Evolutionary conservation across 495 filamentous ascomycete species (phyloP).

Genomic region (Apiosordaria backusii): DNA sequence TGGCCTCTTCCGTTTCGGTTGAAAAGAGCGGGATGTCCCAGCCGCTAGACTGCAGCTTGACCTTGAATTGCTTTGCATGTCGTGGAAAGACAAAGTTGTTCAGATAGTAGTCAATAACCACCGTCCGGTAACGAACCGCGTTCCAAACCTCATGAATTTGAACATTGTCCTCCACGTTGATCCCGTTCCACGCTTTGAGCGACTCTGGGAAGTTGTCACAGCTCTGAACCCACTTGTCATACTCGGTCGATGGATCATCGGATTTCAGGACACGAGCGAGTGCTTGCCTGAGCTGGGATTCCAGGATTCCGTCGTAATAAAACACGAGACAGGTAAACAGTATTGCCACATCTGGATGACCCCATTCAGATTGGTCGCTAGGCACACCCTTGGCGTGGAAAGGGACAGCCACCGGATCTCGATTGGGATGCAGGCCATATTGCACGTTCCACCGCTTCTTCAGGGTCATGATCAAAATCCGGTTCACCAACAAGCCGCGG

Average conservation of each 20-base stretch:
- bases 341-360: conserved; percentile 55
- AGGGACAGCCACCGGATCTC: conserved; percentile 42
- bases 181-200: conserved; percentile 43
- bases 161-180: conserved; percentile 49
- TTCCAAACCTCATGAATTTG: conserved; percentile 45
- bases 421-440: conserved; percentile 39
- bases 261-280: conserved; percentile 44
- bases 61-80: conserved; percentile 51
- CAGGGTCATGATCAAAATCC: conserved; percentile 39
- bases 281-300: conserved; percentile 38
- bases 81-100: conserved; percentile 54
- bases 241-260: conserved; percentile 49
- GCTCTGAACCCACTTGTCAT: conserved; percentile 44
- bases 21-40: conserved; percentile 51
- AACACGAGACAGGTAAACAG: conserved; percentile 51
- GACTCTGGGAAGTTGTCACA: conserved; percentile 38
- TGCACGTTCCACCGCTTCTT: conserved; percentile 48
- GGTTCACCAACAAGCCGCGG: conserved; percentile 40
- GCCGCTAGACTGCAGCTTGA: conserved; percentile 51
- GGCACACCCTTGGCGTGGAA: conserved; percentile 49
- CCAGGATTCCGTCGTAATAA: conserved; percentile 47
- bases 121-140: conserved; percentile 34
- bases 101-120: conserved; percentile 49
- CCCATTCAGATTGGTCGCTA: conserved; percentile 49
- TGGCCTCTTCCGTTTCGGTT: conserved; percentile 4